phyloP scores from a whole-genome alignment of 371 early-diverging fungal species.

The Zopfochytrium polystomum region DNA sequence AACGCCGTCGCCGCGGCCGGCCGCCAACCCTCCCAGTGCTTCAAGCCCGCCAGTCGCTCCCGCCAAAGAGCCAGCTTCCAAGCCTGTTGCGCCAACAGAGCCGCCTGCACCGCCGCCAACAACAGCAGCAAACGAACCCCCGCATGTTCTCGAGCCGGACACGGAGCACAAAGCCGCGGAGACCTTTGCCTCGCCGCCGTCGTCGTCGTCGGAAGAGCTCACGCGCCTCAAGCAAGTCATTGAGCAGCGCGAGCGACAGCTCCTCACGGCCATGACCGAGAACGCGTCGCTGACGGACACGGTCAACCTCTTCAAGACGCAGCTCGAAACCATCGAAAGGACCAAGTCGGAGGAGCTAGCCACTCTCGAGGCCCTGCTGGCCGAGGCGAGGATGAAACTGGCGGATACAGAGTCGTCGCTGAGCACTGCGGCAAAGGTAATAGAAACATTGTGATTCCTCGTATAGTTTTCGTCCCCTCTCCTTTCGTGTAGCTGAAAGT shows the following conservation, averaged over 20 bases:
- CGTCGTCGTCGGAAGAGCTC: constrained; percentile 6
- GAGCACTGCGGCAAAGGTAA: too few species aligned
- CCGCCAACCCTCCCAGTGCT: too few species aligned
- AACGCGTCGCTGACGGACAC: constrained; percentile 60
- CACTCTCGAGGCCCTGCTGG: constrained; percentile 8
- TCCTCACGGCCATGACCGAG: constrained; percentile 58
- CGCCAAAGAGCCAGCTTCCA: too few species aligned
- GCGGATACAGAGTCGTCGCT: too few species aligned
- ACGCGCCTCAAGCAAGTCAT: constrained; percentile 37
- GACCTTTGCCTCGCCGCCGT: not conserved
- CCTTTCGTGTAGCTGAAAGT: too few species aligned
- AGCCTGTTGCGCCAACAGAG: too few species aligned
- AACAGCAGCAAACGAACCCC: not conserved
- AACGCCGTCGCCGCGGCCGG: too few species aligned
- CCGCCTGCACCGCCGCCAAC: too few species aligned
- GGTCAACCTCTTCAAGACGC: constrained; percentile 23
- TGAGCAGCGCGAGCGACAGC: constrained; percentile 62
- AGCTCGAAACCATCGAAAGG: constrained; percentile 53
- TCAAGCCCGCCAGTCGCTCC: too few species aligned
- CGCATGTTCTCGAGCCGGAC: not conserved
- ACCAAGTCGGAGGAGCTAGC: constrained; percentile 8
- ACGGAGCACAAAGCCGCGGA: not conserved
- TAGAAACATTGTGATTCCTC: too few species aligned
- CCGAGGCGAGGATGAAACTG: constrained; percentile 7
- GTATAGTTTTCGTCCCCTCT: too few species aligned